Evolutionary conservation across 805 yeast genomes (phyloP).

Genomic region (Starmerella apicola): DNA sequence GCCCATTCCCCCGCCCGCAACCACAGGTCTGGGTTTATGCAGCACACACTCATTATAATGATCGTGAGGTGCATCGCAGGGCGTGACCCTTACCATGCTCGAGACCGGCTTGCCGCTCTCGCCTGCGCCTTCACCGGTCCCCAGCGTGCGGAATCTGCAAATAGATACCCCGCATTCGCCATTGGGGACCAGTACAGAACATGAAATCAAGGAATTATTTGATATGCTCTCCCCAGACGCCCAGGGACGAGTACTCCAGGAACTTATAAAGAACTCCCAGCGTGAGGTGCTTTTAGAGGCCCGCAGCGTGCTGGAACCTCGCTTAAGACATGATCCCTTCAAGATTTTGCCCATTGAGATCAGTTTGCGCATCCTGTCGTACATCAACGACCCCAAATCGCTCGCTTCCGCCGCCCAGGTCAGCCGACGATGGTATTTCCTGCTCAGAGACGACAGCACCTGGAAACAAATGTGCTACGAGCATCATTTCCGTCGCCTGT

Average conservation of each 20-base stretch:
- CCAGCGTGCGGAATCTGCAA: constrained; percentile 15
- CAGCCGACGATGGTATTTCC: constrained; percentile 57
- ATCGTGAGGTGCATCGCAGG: too few relatives aligned
- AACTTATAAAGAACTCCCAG: constrained; percentile 20
- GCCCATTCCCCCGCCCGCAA: too few relatives aligned
- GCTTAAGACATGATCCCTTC: constrained; percentile 32
- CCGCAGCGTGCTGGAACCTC: constrained; percentile 26
- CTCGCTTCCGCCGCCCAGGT: constrained; percentile 90
- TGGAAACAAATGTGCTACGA: constrained; percentile 32
- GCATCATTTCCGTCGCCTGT: constrained; percentile 28
- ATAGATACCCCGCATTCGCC: constrained; percentile 1
- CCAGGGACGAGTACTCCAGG: constrained; percentile 17
- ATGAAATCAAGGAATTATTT: constrained; percentile 15
- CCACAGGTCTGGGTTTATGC: too few relatives aligned
- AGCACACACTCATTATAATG: too few relatives aligned
- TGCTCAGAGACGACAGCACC: constrained; percentile 32
- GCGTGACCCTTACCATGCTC: too few relatives aligned
- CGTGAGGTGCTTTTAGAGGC: constrained; percentile 24
- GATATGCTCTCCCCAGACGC: constrained; percentile 15
- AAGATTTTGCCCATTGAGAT: constrained; percentile 62
- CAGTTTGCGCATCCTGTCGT: constrained; percentile 68
- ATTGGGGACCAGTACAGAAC: background rate
- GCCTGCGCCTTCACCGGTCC: constrained; percentile 26
- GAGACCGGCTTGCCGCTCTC: constrained; percentile 19
- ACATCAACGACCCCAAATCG: constrained; percentile 69